Conservation (phyloP, 768 basidiomycete species). For the Suillus bovinus region DNA sequence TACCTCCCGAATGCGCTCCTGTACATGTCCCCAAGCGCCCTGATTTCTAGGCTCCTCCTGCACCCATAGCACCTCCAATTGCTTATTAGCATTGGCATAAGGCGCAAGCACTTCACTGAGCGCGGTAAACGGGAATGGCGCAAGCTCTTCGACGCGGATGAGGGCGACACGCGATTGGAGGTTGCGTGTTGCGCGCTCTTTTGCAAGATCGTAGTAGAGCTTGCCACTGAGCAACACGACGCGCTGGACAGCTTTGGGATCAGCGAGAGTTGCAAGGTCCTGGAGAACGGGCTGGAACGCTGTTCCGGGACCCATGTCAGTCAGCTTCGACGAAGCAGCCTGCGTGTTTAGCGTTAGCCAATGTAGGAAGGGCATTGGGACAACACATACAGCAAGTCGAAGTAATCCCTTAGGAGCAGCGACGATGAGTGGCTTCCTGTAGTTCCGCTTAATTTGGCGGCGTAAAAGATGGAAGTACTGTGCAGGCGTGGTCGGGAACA, state of each 20-base stretch:
- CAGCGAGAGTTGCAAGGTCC: conserved; percentile 40
- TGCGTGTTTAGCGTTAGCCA: conserved; percentile 27
- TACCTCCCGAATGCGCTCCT: conserved; percentile 52
- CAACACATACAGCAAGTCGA: conserved; percentile 61
- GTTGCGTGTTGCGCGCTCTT: conserved; percentile 55
- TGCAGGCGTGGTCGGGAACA: conserved; percentile 85
- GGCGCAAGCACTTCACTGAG: conserved; percentile 46
- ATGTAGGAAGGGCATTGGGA: not conserved
- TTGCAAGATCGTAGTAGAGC: conserved; percentile 83
- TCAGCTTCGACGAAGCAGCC: conserved; percentile 72
- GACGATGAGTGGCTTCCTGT: conserved; percentile 83
- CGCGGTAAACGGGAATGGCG: conserved; percentile 79
- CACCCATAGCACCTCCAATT: conserved; percentile 52
- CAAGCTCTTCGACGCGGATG: conserved; percentile 81
- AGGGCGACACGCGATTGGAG: conserved; percentile 59
- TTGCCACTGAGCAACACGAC: conserved; percentile 83
- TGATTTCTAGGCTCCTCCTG: conserved; percentile 93
- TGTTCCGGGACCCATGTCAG: conserved; percentile 59
- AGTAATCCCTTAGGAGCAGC: conserved; percentile 85
- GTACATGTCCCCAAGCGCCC: conserved; percentile 74
- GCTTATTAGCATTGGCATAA: conserved; percentile 47
- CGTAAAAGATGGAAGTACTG: conserved; percentile 94
- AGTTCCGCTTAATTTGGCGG: conserved; percentile 82
- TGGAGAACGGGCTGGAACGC: conserved; percentile 68
- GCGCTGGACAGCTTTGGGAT: conserved; percentile 44